Percentiles rank a stretch among this genome's conserved stretches.
These are phyloP conservation scores for Aquilaria malaccensis DNA, from an alignment of 345 rosid species.

Conservation along the genomic window DNA sequence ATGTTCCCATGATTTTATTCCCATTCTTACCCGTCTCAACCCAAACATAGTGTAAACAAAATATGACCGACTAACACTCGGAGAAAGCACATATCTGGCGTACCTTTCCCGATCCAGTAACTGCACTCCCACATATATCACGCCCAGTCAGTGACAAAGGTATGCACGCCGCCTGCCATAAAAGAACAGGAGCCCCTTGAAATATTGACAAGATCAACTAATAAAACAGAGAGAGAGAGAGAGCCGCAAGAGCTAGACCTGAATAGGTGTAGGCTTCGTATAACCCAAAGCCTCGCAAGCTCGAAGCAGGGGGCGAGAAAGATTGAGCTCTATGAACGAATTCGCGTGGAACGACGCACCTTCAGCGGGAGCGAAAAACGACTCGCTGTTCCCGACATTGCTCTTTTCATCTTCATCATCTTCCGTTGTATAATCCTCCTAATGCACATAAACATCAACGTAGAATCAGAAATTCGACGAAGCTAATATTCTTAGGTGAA, in stretches of 20 bases:
- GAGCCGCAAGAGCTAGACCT: constrained; percentile 31
- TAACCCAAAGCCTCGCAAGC: constrained; percentile 92
- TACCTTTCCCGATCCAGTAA: constrained; percentile 99
- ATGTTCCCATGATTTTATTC: too few relatives aligned
- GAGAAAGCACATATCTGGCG: background rate
- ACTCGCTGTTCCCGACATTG: constrained; percentile 32
- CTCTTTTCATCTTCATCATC: constrained; percentile 49
- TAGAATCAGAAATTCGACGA: constrained; percentile 3
- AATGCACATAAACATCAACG: background rate
- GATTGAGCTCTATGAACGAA: constrained; percentile 83
- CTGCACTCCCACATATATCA: constrained; percentile 95
- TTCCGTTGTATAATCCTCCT: constrained; percentile 68
- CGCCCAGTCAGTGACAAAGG: constrained; percentile 87
- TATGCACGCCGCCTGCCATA: constrained; percentile 77
- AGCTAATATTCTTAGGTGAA: background rate
- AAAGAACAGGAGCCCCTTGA: background rate
- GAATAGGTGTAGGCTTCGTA: constrained; percentile 89
- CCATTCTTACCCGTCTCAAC: background rate
- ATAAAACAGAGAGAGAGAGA: background rate
- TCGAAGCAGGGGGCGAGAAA: constrained; percentile 86
- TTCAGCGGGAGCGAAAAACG: constrained; percentile 60
- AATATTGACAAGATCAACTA: background rate
- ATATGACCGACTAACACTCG: background rate
- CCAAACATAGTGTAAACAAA: background rate
- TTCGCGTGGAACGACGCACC: constrained; percentile 80